Percentiles rank a stretch among this genome's conserved stretches.
phyloP scores from a whole-genome alignment of 805 yeast species.

The Cyberlindnera sargentensis region DNA sequence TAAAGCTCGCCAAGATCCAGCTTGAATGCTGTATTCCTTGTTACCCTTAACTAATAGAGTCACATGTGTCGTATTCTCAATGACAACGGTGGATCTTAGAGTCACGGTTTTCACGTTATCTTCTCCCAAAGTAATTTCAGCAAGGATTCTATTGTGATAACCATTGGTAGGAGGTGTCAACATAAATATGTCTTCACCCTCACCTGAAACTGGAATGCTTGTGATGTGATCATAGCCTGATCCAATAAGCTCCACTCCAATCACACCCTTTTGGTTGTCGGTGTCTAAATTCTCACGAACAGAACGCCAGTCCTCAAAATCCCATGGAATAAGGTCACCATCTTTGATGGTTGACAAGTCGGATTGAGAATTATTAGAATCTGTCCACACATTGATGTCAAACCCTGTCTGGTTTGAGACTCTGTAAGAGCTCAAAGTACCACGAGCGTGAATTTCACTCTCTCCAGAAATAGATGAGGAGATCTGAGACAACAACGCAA shows the following conservation, averaged over 20 bases:
- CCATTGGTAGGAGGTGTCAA: slow-evolving; percentile 54
- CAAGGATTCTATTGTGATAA: slow-evolving; percentile 66
- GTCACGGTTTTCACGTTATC: slow-evolving; percentile 75
- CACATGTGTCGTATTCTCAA: slow-evolving; percentile 60
- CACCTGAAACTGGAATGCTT: slow-evolving; percentile 63
- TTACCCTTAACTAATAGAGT: slow-evolving; percentile 32
- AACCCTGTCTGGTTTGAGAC: slow-evolving; percentile 82
- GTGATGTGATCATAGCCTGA: slow-evolving; percentile 48
- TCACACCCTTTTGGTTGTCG: slow-evolving; percentile 49
- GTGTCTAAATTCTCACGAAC: slow-evolving; percentile 74
- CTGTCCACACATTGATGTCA: slow-evolving; percentile 79
- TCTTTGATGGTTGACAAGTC: slow-evolving; percentile 33
- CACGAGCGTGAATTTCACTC: slow-evolving; percentile 53
- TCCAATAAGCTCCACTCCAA: slow-evolving; percentile 56
- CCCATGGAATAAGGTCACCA: slow-evolving; percentile 64
- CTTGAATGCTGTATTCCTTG: slow-evolving; percentile 35
- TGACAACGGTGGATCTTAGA: slow-evolving; percentile 67
- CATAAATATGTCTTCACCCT: slow-evolving; percentile 74
- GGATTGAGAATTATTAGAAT: slow-evolving; percentile 26
- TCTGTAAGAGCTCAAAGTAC: slow-evolving; percentile 74
- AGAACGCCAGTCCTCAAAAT: slow-evolving; percentile 89
- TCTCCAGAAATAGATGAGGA: slow-evolving; percentile 50
- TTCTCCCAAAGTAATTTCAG: slow-evolving; percentile 61
- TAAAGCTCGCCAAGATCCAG: slow-evolving; percentile 55
- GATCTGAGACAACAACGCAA: slow-evolving; percentile 70